Base-by-base conservation (phyloP, 2,329 filamentous ascomycete species). In the Albifimbria verrucaria region DNA sequence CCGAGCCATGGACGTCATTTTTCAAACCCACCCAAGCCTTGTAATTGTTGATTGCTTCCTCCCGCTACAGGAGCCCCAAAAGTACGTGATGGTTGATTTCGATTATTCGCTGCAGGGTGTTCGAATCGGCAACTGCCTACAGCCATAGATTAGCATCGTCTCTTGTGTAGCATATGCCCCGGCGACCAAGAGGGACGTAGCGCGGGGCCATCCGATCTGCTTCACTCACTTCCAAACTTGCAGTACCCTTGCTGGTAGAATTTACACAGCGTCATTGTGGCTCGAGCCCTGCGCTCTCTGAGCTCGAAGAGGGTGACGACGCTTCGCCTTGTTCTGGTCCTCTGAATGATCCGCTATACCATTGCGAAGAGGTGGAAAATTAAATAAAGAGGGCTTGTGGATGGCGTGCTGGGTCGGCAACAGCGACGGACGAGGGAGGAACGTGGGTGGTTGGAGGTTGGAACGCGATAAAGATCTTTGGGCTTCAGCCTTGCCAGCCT, bases 41-140 rank as follows among this genome's bases (percentile, higher is more conserved):
- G 45, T 51, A 21, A 18, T 26, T 60, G 55, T 45, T 63, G 62
- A 52, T 51, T 60, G 44, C 61, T 63, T 46, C 60, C 63, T 26
- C 65, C 68, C 26, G 78, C 78, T 39, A 12, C 32, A n/a, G n/a
- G n/a, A n/a, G n/a, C n/a, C 12, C 32, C 32, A 39, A 39, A 39
- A 15, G 32, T 12, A 12, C 32, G 32, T 12, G 32, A 39, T 5
- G 32, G 12, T 12, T 39, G 32, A 39, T 39, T 39, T 39, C 32
- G 32, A n/a, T 5, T 60, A 25, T 65, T 66, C n/a, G 65, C 66
- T 22, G 60, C 76, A 55, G 71, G 78, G 59, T 85, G 80, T 52
- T 85, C 80, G 62, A 77, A 81, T 52, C 77, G 73, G 62, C 82
- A 85, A 48, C 64, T 73, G 46, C 72, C 82, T 85, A 28, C 32